A percentile compares a stretch with the other conserved stretches of the same genome.
phyloP scores from a whole-genome alignment of 2,329 filamentous ascomycete species.

The Phyllosticta citribraziliensis region DNA sequence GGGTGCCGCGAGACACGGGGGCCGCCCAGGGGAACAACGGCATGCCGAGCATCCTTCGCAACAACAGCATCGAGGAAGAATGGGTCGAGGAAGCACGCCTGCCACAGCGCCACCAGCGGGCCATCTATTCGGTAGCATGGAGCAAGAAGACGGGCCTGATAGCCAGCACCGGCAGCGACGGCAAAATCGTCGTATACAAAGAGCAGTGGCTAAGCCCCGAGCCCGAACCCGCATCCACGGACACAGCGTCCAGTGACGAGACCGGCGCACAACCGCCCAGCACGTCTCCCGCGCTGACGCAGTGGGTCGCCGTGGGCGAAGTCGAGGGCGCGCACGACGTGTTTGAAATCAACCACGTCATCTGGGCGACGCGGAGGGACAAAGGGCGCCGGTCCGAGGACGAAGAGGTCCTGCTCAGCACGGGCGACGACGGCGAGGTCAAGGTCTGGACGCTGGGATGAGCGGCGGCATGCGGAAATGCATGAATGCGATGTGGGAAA shows the following conservation, averaged over 20 bases:
- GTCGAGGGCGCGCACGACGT: slow-evolving; percentile 72
- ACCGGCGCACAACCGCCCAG: slow-evolving; percentile 13
- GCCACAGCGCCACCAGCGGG: slow-evolving; percentile 64
- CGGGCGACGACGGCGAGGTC: slow-evolving; percentile 84
- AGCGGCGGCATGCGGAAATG: background rate
- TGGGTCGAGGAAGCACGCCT: slow-evolving; percentile 74
- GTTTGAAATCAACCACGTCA: slow-evolving; percentile 87
- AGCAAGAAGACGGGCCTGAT: slow-evolving; percentile 66
- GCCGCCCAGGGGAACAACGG: slow-evolving; percentile 41
- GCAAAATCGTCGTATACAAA: slow-evolving; percentile 66
- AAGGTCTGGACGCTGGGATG: slow-evolving; percentile 56
- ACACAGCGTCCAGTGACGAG: slow-evolving; percentile 15
- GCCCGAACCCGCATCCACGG: slow-evolving; percentile 13
- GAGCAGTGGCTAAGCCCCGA: slow-evolving; percentile 41
- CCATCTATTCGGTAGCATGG: slow-evolving; percentile 81
- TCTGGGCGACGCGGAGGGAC: slow-evolving; percentile 76
- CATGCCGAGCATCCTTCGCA: slow-evolving; percentile 85
- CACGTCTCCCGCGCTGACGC: slow-evolving; percentile 26
- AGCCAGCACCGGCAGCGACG: slow-evolving; percentile 85
- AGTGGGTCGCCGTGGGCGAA: slow-evolving; percentile 65
- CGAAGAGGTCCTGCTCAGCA: slow-evolving; percentile 83
- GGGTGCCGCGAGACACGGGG: slow-evolving; percentile 45
- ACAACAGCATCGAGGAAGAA: slow-evolving; percentile 60
- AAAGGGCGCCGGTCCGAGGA: slow-evolving; percentile 46
- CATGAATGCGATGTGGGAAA: background rate